phyloP scores from a whole-genome alignment of 2,329 filamentous ascomycete genomes.

The Alternaria viburni region DNA sequence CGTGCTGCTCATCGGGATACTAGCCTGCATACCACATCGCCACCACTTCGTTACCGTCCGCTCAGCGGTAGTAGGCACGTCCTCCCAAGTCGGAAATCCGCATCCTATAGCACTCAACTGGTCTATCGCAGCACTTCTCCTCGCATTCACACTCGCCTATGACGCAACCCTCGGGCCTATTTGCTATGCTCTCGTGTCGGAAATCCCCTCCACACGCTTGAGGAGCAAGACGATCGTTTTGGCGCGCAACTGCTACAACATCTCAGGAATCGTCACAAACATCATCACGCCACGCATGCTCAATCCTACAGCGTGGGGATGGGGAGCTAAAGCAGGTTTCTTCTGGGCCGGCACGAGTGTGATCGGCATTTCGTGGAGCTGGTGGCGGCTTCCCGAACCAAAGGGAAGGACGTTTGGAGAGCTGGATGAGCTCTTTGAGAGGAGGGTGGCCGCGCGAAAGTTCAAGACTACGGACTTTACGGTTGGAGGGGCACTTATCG shows the following conservation, averaged over 20 bases:
- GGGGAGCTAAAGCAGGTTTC: slow-evolving; percentile 82
- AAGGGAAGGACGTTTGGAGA: slow-evolving; percentile 79
- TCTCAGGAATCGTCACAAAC: slow-evolving; percentile 80
- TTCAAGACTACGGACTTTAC: slow-evolving; percentile 8
- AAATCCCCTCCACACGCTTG: slow-evolving; percentile 78
- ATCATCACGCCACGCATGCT: slow-evolving; percentile 70
- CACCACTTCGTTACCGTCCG: not conserved
- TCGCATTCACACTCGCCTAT: slow-evolving; percentile 19
- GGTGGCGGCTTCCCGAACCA: slow-evolving; percentile 79
- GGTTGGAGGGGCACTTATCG: not conserved
- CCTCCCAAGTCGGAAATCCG: not conserved
- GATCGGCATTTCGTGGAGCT: slow-evolving; percentile 76
- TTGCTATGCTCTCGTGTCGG: slow-evolving; percentile 74
- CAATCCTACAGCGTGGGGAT: slow-evolving; percentile 70
- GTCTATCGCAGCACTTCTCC: slow-evolving; percentile 13
- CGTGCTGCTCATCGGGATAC: slow-evolving; percentile 66
- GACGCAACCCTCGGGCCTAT: slow-evolving; percentile 41
- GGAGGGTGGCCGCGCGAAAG: slow-evolving; percentile 20
- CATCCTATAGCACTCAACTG: not conserved
- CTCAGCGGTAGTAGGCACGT: not conserved
- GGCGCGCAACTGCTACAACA: slow-evolving; percentile 74
- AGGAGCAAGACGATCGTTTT: slow-evolving; percentile 89
- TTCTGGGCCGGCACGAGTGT: slow-evolving; percentile 82
- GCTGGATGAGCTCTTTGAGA: slow-evolving; percentile 80
- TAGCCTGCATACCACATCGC: slow-evolving; percentile 50